phyloP scores from a whole-genome alignment of 1,284 basidiomycete genomes.

The Sanguinoderma infundibulare region DNA sequence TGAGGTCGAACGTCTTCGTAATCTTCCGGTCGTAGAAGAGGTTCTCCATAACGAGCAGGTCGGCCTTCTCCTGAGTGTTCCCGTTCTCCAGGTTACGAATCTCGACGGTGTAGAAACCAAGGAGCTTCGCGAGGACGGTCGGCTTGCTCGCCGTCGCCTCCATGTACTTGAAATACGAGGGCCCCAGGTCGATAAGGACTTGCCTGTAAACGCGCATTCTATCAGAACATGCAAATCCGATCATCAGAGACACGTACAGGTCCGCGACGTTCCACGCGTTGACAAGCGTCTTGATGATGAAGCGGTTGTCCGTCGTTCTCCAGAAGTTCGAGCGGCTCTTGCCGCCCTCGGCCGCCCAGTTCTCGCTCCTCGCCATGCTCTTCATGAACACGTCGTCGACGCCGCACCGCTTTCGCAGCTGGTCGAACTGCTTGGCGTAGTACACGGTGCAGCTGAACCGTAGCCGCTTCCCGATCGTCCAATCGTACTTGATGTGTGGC shows the following conservation, averaged over 20 bases:
- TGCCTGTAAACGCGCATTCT: slow-evolving; percentile 53
- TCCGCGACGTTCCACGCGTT: slow-evolving; percentile 86
- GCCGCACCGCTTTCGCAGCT: slow-evolving; percentile 65
- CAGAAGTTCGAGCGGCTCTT: slow-evolving; percentile 79
- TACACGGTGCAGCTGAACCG: slow-evolving; percentile 81
- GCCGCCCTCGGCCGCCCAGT: slow-evolving; percentile 74
- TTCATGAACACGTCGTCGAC: slow-evolving; percentile 64
- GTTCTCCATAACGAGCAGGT: slow-evolving; percentile 84
- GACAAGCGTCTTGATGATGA: slow-evolving; percentile 82
- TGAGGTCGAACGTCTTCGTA: slow-evolving; percentile 75
- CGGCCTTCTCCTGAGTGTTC: slow-evolving; percentile 64
- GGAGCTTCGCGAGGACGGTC: slow-evolving; percentile 73
- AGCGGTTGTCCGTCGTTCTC: slow-evolving; percentile 76
- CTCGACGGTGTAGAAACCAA: slow-evolving; percentile 81
- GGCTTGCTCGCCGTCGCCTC: slow-evolving; percentile 67
- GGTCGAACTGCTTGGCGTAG: slow-evolving; percentile 79
- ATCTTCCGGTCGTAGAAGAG: slow-evolving; percentile 74
- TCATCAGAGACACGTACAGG: slow-evolving; percentile 52
- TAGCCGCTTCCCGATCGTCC: slow-evolving; percentile 71
- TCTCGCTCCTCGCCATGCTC: slow-evolving; percentile 63
- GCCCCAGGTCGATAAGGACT: slow-evolving; percentile 74
- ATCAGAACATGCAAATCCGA: not conserved
- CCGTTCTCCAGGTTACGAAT: slow-evolving; percentile 76
- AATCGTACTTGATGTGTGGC: slow-evolving; percentile 82
- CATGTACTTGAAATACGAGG: slow-evolving; percentile 79